Evolutionary conservation across 2,329 filamentous ascomycete genomes (phyloP).

Genomic region (Monosporascus sp.): DNA sequence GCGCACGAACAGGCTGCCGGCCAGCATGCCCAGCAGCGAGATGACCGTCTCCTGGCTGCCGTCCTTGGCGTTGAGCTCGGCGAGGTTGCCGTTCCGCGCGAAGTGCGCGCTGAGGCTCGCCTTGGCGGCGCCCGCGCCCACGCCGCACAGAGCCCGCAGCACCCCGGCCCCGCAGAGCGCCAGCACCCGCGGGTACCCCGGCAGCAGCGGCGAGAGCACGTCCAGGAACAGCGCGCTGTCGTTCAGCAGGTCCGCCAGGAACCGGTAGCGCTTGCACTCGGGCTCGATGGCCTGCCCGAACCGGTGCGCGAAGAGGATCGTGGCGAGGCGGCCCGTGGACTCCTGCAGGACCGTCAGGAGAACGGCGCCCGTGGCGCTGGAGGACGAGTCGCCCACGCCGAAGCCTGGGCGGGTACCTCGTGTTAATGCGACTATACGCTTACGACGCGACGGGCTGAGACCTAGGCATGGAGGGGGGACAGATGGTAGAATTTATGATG

Average conservation of each 20-base stretch:
- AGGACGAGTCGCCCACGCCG: conserved; percentile 76
- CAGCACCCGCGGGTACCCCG: conserved; percentile 37
- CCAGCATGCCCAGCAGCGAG: conserved; percentile 79
- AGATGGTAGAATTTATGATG: too few species aligned
- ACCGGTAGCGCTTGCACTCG: conserved; percentile 85
- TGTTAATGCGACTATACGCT: too few species aligned
- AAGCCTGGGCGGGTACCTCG: conserved; percentile 33
- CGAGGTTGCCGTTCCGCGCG: conserved; percentile 78
- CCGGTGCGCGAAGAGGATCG: conserved; percentile 78
- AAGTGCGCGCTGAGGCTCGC: conserved; percentile 91
- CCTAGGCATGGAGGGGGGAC: too few species aligned
- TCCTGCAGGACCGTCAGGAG: conserved; percentile 80
- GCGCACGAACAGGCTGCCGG: conserved; percentile 76
- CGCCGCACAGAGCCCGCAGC: conserved; percentile 68
- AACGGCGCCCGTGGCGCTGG: conserved; percentile 74
- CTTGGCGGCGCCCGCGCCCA: conserved; percentile 85
- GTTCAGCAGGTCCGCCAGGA: conserved; percentile 84
- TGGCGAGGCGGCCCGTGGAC: conserved; percentile 73
- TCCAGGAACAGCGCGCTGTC: conserved; percentile 84
- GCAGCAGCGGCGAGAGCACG: conserved; percentile 55
- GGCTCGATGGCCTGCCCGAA: conserved; percentile 80
- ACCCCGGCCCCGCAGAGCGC: conserved; percentile 47
- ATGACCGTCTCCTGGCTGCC: conserved; percentile 94
- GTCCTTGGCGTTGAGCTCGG: conserved; percentile 85
- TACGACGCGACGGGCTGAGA: too few species aligned